These are phyloP conservation scores for Noccaea bulbosa DNA, from an alignment of 345 rosid species.

Conservation along the genomic window DNA sequence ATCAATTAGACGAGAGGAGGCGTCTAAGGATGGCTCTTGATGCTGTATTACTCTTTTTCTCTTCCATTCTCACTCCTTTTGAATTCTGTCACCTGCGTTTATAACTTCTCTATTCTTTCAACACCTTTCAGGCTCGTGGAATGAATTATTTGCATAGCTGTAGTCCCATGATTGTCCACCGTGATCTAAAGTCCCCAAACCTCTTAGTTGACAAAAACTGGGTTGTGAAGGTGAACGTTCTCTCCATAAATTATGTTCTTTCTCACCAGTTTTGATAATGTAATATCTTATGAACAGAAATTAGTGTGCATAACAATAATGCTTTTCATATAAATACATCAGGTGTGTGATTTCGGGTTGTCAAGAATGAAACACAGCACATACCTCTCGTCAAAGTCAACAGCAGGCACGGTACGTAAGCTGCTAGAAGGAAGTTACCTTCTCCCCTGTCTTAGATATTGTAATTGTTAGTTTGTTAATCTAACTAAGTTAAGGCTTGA, in stretches of 20 bases:
- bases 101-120: conserved; percentile 1
- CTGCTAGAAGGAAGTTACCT: conserved; percentile 1
- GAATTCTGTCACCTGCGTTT: neutral
- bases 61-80: neutral
- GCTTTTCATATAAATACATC: conserved; percentile 4
- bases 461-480: neutral
- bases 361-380: conserved; percentile 95
- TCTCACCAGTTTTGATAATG: neutral
- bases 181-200: conserved; percentile 95
- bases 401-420: conserved; percentile 98
- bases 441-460: conserved; percentile 3
- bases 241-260: neutral
- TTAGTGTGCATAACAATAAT: conserved; percentile 3
- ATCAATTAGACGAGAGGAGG: conserved; percentile 90
- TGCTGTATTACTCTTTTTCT: conserved; percentile 62
- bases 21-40: conserved; percentile 96
- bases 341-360: conserved; percentile 96
- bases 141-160: conserved; percentile 97
- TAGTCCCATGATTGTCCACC: conserved; percentile 83
- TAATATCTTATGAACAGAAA: no score
- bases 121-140: conserved; percentile 83
- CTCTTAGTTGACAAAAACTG: conserved; percentile 95
- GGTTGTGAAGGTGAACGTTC: conserved; percentile 78
- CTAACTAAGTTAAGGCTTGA: neutral
- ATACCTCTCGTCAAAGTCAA: conserved; percentile 87